Evolutionary conservation across 2,329 filamentous ascomycete genomes (phyloP), one percentile per base, ranked within the genome.

Genomic region (Xylaria polymorpha): DNA sequence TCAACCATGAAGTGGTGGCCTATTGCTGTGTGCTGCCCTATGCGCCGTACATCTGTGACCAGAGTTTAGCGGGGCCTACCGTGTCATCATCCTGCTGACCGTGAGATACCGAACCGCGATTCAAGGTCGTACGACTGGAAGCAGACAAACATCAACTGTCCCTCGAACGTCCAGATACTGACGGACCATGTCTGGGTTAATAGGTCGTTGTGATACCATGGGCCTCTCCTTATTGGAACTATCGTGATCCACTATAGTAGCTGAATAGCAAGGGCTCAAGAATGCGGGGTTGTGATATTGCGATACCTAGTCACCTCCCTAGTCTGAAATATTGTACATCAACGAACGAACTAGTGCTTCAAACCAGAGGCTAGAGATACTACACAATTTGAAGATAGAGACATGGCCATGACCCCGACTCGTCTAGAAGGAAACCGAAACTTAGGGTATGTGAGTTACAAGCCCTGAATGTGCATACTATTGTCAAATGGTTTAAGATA

Each of bases 261-360:
- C n/a, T 7, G 32, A 62, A 50, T 12, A 66, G 35, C 51, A 51
- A 29, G 57, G 48, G 51, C 48, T 10, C 56, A 46, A 46, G 35
- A 58, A 29, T 56, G 50, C 48, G 53, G 62, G 48, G 51, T 66
- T 66, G 51, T 51, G 55, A 51, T 64, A 37, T 41, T 50, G 22
- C 25, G 35, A 39, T 50, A n/a, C n/a, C n/a, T n/a, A 9, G 35
- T 57, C 58, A 50, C 44, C 51, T 41, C 61, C 48, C 32, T 43
- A 56, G 25, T 37, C 10, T 39, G 32, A 39, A 15, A 50, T 41
- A 61, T 41, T 55, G 63, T 48, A 50, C 58, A 53, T 48, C 44
- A 60, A n/a, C 9, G 51, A 37, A 20, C 20, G 20, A 64, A 39
- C 65, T 41, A 55, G 41, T 61, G 61, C 57, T 61, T 61, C 57